Evolutionary conservation across 805 yeast genomes (phyloP).

Genomic region (Diddensiella santjacobensis): DNA sequence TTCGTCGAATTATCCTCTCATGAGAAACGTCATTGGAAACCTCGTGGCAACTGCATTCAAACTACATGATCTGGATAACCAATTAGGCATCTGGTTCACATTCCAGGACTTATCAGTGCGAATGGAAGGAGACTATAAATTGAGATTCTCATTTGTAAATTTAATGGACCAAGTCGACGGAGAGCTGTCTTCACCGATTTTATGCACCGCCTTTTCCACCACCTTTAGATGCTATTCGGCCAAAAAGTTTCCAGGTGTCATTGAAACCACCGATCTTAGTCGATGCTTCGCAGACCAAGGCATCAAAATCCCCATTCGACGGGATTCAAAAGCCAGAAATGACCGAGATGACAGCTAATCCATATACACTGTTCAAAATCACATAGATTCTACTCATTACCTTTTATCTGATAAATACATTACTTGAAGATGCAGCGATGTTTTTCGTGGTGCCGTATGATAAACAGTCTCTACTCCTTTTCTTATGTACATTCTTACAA

Average conservation of each 20-base stretch:
- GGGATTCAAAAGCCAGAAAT: constrained; percentile 24
- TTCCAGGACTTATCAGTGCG: constrained; percentile 42
- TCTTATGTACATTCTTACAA: too few species aligned
- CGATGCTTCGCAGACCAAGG: constrained; percentile 43
- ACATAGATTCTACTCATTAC: too few species aligned
- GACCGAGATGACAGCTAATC: neutral
- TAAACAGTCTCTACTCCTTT: too few species aligned
- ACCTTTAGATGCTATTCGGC: constrained; percentile 41
- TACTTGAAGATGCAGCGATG: neutral
- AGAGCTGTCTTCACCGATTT: constrained; percentile 14
- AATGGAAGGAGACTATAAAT: constrained; percentile 41
- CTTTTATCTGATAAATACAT: neutral
- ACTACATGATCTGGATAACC: constrained; percentile 35
- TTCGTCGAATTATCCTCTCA: constrained; percentile 29
- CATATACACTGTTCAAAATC: too few species aligned
- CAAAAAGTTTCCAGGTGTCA: constrained; percentile 45
- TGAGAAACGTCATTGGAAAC: constrained; percentile 39
- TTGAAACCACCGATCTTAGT: constrained; percentile 39
- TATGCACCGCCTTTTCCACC: constrained; percentile 33
- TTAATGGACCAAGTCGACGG: constrained; percentile 20
- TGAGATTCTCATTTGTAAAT: constrained; percentile 38
- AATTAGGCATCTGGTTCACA: constrained; percentile 42
- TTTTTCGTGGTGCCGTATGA: too few species aligned
- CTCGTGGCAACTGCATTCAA: constrained; percentile 40
- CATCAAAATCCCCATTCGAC: constrained; percentile 40